Evolutionary conservation across 805 yeast genomes (phyloP).

Genomic region (Saturnispora mendoncae): DNA sequence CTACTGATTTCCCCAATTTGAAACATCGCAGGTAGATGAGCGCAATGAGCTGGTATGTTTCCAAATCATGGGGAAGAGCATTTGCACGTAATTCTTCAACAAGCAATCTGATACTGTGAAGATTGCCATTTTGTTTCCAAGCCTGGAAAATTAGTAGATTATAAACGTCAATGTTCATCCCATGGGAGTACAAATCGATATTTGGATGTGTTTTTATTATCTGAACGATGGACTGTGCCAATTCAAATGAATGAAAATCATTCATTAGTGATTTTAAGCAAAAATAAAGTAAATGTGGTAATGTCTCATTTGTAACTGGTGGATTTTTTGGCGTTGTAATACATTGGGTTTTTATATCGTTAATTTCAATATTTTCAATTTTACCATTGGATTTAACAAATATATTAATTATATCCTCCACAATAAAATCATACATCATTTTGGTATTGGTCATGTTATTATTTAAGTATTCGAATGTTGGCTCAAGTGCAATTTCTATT

Average conservation of each 20-base stretch:
- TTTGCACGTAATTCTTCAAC: conserved; percentile 25
- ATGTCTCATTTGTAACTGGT: not conserved
- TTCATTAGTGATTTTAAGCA: conserved; percentile 25
- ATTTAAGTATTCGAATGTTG: conserved; percentile 16
- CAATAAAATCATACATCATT: conserved; percentile 18
- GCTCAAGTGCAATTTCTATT: conserved; percentile 17
- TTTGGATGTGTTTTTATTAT: conserved; percentile 23
- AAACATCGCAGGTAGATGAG: conserved; percentile 25
- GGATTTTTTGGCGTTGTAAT: not conserved
- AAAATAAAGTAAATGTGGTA: conserved; percentile 19
- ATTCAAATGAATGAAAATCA: conserved; percentile 25
- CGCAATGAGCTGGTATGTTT: conserved; percentile 22
- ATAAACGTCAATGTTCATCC: conserved; percentile 26
- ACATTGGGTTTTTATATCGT: not conserved
- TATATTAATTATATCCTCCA: conserved; percentile 15
- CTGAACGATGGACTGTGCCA: conserved; percentile 18
- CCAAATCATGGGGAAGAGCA: conserved; percentile 25
- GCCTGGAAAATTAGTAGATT: conserved; percentile 21
- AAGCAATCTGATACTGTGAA: conserved; percentile 18
- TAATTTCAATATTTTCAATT: not conserved
- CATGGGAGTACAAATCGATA: conserved; percentile 26
- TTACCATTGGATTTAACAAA: conserved; percentile 11
- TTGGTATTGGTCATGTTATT: conserved; percentile 15
- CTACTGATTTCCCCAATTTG: conserved; percentile 15
- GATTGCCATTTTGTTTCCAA: conserved; percentile 25